Base-by-base conservation (phyloP, 345 rosid species). In the Corchorus olitorius region DNA sequence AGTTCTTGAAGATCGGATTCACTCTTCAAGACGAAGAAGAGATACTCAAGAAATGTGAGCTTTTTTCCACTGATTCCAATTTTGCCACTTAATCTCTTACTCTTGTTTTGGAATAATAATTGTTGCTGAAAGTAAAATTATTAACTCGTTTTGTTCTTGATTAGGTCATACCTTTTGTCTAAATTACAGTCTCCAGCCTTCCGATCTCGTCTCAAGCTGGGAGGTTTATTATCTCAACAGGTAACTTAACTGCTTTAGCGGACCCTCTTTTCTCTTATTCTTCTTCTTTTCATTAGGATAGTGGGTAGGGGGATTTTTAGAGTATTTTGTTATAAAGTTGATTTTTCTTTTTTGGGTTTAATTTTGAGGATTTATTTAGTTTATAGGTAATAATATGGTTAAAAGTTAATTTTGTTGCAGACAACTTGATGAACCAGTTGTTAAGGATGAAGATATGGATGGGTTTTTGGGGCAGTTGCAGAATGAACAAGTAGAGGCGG, bases 201-300 rank as follows among this genome's bases (percentile, higher is more conserved):
- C 97, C 7, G 94, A 92, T 81, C 88, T 96, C 79, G 92, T 93
- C 72, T 89, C 97, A 11, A 89, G 97, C 81, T 93, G 99, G 99
- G 99, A 93, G 77, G 73, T 88, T 82, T 93, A 91, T 81, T 89
- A 88, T 83, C 97, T 92, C 65, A 96, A 92, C 77, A 84, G 99
- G 99, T 93, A 82, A 70, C 52, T 35, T 41, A 16, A 34, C 46
- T 50, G 59, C 10, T 52, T 17, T 52, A 17, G 14, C 45, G 34
- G 35, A 2, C 27, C 34, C 4, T 72, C 53, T 33, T 19, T 76
- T 72, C 13, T 65, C 17, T 61, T 5, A 16, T 45, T 45, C 10
- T 8, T 4, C 45, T 41, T 41, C 7, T 41, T 6, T 45, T 53
- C 33, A 12, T 61, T 77, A 54, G 62, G 27, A 73, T 62, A 53